Percentiles rank a stretch among this genome's conserved stretches.
phyloP scores from a whole-genome alignment of 306 rosid genomes.

The Macrotyloma uniflorum region DNA sequence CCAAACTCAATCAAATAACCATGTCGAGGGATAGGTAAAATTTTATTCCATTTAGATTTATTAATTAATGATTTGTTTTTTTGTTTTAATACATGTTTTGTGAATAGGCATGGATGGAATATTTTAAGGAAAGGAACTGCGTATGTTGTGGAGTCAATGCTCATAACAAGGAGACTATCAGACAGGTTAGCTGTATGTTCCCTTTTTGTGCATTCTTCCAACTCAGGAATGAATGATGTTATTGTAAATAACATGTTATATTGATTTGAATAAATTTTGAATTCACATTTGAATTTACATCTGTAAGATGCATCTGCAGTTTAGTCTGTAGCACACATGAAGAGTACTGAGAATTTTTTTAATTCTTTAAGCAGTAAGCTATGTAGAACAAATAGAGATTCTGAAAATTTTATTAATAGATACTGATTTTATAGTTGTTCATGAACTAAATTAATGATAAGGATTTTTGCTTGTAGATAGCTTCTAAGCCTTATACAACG shows the following conservation, averaged over 20 bases:
- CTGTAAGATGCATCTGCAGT: neutral
- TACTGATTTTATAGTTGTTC: conserved; percentile 19
- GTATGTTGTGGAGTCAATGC: conserved; percentile 73
- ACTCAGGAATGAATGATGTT: neutral
- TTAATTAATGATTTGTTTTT: neutral
- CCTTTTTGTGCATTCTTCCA: conserved; percentile 25
- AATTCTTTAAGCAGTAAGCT: neutral
- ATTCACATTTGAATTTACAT: neutral
- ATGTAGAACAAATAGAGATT: no score
- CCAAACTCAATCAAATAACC: conserved; percentile 12
- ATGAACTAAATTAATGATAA: conserved; percentile 22
- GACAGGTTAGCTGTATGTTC: conserved; percentile 59
- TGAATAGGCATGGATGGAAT: conserved; percentile 69
- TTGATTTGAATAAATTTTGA: neutral
- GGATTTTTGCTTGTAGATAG: conserved; percentile 45
- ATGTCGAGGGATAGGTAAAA: neutral
- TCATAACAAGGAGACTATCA: conserved; percentile 75
- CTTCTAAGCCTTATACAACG: conserved; percentile 75
- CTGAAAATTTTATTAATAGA: no score
- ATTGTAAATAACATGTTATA: no score
- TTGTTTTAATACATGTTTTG: neutral
- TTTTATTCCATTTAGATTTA: conserved; percentile 22
- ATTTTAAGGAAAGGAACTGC: conserved; percentile 58
- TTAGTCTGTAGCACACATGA: neutral
- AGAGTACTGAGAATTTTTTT: neutral